Conservation (phyloP, 2,329 filamentous ascomycete species). For the Neofusicoccum sp. region DNA sequence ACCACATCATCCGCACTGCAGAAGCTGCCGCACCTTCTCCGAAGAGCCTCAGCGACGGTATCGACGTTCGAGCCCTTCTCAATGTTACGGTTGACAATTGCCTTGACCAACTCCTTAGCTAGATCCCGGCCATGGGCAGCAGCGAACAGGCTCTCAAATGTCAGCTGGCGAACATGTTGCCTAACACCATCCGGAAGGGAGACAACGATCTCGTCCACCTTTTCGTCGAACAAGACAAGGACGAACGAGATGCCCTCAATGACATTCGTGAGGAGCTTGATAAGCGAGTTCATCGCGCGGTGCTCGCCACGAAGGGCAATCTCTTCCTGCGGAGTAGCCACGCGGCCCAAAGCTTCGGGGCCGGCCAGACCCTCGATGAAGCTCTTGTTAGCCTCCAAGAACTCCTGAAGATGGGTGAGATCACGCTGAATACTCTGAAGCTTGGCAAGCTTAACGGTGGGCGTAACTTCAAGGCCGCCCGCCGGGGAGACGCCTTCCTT, state of each 20-base stretch:
- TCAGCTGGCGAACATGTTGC: slow-evolving; percentile 70
- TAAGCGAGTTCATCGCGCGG: slow-evolving; percentile 81
- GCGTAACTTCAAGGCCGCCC: slow-evolving; percentile 62
- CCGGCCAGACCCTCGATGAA: slow-evolving; percentile 95
- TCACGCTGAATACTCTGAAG: slow-evolving; percentile 76
- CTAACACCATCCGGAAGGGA: slow-evolving; percentile 70
- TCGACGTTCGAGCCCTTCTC: slow-evolving; percentile 96
- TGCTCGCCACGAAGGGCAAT: slow-evolving; percentile 91
- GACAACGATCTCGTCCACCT: slow-evolving; percentile 80
- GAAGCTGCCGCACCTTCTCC: slow-evolving; percentile 91
- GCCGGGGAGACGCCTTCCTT: slow-evolving; percentile 53
- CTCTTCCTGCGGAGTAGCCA: slow-evolving; percentile 82
- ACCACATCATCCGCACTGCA: slow-evolving; percentile 96
- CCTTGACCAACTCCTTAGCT: slow-evolving; percentile 91
- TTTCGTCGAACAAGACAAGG: slow-evolving; percentile 89
- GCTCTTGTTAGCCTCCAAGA: slow-evolving; percentile 81
- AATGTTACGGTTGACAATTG: slow-evolving; percentile 97
- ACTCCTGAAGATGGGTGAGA: slow-evolving; percentile 73
- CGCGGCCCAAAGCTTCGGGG: slow-evolving; percentile 76
- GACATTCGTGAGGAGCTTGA: slow-evolving; percentile 83
- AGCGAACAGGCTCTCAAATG: slow-evolving; percentile 85
- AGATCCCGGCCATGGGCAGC: slow-evolving; percentile 77
- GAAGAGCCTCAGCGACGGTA: slow-evolving; percentile 90
- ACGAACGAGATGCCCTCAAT: slow-evolving; percentile 97
- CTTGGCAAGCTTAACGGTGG: slow-evolving; percentile 66